Percentiles rank a stretch among this genome's conserved stretches.
Conservation (phyloP, 192 early-diverging fungal species). For the Mortierella hygrophila region DNA sequence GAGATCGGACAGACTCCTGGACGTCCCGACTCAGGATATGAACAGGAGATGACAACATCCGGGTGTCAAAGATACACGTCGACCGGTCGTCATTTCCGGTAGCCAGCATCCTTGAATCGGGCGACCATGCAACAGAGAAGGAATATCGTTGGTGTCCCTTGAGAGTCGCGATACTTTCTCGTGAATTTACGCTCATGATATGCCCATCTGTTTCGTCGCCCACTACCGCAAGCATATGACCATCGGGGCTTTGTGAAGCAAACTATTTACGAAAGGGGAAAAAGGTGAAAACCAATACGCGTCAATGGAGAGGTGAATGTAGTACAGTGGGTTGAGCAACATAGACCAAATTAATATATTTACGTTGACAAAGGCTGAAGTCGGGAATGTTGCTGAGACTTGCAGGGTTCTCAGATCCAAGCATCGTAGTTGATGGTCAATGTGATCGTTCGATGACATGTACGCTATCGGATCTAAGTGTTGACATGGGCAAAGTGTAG, state of each 20-base stretch:
- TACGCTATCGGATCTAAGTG: constrained; percentile 30
- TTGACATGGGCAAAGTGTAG: background rate
- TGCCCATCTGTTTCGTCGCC: constrained; percentile 23
- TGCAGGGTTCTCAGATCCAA: constrained; percentile 26
- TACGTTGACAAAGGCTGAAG: constrained; percentile 42
- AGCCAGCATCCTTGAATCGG: constrained; percentile 37
- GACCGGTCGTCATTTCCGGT: constrained; percentile 43
- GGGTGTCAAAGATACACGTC: constrained; percentile 45
- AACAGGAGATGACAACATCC: constrained; percentile 28
- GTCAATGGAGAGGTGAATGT: background rate
- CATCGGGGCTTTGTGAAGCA: constrained; percentile 47
- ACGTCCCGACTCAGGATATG: constrained; percentile 27
- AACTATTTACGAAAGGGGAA: constrained; percentile 10
- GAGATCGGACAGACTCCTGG: constrained; percentile 34
- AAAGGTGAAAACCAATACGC: background rate
- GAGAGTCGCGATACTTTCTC: constrained; percentile 40
- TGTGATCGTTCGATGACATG: constrained; percentile 29
- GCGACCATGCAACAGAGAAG: constrained; percentile 49
- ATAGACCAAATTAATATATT: background rate
- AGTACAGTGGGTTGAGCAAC: background rate
- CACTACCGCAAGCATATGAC: constrained; percentile 41
- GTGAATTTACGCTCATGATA: constrained; percentile 42
- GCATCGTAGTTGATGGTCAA: constrained; percentile 16
- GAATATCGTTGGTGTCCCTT: constrained; percentile 40
- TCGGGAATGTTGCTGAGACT: constrained; percentile 8